Conservation (phyloP, 2,329 filamentous ascomycete species). For the Paracorniculantispora psalliotae region DNA sequence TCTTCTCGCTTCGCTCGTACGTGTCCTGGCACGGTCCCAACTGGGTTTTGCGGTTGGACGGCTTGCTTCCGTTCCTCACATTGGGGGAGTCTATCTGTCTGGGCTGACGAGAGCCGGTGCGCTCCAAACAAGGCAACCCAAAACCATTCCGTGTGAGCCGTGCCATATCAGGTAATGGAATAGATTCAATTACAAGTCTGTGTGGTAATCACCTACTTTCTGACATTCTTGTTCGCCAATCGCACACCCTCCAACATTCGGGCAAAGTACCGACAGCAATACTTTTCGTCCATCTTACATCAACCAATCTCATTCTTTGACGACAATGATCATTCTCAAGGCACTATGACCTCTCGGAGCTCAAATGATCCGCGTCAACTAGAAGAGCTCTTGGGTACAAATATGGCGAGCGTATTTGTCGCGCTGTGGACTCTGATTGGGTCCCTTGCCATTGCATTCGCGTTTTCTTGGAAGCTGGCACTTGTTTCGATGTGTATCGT, state of each 20-base stretch:
- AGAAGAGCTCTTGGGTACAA: conserved; percentile 60
- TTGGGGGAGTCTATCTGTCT: too few species aligned
- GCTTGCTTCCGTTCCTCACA: too few species aligned
- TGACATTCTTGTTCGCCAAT: conserved; percentile 33
- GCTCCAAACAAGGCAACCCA: too few species aligned
- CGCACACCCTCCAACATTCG: conserved; percentile 45
- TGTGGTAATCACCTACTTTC: conserved; percentile 52
- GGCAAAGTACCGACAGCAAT: conserved; percentile 53
- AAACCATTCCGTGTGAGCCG: too few species aligned
- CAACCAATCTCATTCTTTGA: conserved; percentile 60
- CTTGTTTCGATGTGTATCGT: conserved; percentile 61
- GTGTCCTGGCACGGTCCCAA: too few species aligned
- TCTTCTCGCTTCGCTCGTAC: too few species aligned
- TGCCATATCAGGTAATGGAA: too few species aligned
- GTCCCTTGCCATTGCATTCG: conserved; percentile 61
- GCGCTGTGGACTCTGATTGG: conserved; percentile 63
- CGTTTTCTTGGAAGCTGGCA: conserved; percentile 72
- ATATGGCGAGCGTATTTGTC: conserved; percentile 58
- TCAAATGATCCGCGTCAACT: conserved; percentile 54
- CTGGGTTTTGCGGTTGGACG: too few species aligned
- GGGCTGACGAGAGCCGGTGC: too few species aligned
- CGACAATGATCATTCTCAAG: conserved; percentile 52
- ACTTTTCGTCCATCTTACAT: conserved; percentile 55
- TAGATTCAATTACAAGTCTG: too few species aligned
- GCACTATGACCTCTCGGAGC: conserved; percentile 53